These are phyloP conservation scores for Hanseniaspora sp. DNA, from an alignment of 1,139 yeast genomes.

Conservation along the genomic window DNA sequence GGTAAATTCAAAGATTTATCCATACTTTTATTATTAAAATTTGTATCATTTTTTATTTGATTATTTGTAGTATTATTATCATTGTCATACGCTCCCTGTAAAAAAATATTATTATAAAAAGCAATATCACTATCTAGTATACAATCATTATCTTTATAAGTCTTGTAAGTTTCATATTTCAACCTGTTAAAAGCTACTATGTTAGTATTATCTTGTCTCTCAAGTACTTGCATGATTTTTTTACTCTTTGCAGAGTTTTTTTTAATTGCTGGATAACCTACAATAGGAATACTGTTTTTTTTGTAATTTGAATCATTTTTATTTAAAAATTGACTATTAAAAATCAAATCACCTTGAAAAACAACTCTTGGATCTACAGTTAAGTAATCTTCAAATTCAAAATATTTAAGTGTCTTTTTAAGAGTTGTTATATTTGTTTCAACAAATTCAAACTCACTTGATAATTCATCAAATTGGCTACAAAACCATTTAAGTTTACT, in stretches of 20 bases:
- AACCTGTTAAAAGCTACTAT: background rate
- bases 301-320: background rate
- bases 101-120: no score
- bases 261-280: constrained; percentile 13
- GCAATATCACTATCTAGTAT: background rate
- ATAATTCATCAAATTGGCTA: background rate
- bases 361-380: constrained; percentile 9
- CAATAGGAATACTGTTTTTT: constrained; percentile 7
- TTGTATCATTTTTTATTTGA: background rate
- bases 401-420: background rate
- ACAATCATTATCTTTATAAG: background rate
- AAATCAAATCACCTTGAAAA: constrained; percentile 11
- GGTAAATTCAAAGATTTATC: background rate
- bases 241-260: background rate
- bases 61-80: no score
- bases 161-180: background rate
- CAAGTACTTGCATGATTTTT: background rate
- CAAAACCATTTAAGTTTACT: constrained; percentile 9
- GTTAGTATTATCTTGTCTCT: background rate
- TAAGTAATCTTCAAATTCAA: background rate
- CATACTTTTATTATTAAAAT: background rate
- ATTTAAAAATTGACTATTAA: background rate
- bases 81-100: background rate
- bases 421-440: background rate
- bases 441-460: background rate